phyloP scores from a whole-genome alignment of 352 stramenopile species.

The Phytophthora sansomeana region DNA sequence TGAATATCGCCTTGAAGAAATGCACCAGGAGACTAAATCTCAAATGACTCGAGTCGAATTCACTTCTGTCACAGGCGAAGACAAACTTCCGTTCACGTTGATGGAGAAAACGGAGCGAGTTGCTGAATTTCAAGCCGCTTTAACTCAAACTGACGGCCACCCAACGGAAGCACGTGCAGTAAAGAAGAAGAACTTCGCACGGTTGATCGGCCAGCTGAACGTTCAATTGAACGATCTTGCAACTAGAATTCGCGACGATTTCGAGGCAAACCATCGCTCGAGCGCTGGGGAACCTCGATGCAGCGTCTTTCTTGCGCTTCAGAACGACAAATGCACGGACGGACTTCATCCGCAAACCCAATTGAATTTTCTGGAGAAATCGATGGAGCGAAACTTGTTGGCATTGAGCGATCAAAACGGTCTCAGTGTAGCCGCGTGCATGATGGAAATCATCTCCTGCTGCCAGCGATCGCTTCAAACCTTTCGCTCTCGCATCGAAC shows the following conservation, averaged over 20 bases:
- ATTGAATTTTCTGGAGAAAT: conserved; percentile 16
- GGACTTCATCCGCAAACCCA: neutral
- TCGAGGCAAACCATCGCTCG: conserved; percentile 29
- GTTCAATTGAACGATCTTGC: conserved; percentile 15
- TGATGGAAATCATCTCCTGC: conserved; percentile 62
- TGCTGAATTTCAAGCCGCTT: conserved; percentile 28
- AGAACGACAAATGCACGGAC: neutral
- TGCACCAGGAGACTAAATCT: conserved; percentile 4
- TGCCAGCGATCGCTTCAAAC: conserved; percentile 47
- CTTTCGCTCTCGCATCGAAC: conserved; percentile 42
- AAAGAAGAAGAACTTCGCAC: conserved; percentile 35
- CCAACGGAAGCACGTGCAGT: neutral
- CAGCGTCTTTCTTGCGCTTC: conserved; percentile 28
- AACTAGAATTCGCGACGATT: conserved; percentile 28
- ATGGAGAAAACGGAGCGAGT: conserved; percentile 41
- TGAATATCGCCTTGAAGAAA: conserved; percentile 22
- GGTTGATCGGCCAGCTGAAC: conserved; percentile 27
- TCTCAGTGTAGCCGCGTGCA: conserved; percentile 68
- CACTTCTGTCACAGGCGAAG: neutral
- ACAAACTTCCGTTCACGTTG: conserved; percentile 9
- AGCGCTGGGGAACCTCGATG: neutral
- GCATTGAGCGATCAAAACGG: conserved; percentile 62
- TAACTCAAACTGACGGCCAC: neutral
- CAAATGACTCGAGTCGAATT: conserved; percentile 36
- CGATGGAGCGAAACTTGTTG: conserved; percentile 37